Conservation (phyloP, 768 basidiomycete species). For the Coprinellus micaceus region DNA sequence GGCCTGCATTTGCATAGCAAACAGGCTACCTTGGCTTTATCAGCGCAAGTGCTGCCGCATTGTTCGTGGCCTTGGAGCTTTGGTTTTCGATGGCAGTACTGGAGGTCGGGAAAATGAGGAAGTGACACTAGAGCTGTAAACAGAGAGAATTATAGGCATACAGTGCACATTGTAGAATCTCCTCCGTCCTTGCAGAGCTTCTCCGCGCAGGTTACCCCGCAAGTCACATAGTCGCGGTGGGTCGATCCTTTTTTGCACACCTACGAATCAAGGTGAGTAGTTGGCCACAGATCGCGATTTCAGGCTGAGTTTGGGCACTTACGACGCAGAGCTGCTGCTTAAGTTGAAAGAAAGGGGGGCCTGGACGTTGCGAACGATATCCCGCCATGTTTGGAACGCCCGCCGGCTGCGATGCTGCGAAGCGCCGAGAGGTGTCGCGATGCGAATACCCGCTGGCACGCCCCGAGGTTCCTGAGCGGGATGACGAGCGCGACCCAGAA, state of each 20-base stretch:
- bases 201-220: slow-evolving; percentile 23
- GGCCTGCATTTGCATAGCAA: slow-evolving; percentile 26
- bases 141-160: too few relatives aligned
- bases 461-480: too few relatives aligned
- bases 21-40: slow-evolving; percentile 24
- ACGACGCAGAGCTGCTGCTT: too few relatives aligned
- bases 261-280: background rate
- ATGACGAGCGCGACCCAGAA: too few relatives aligned
- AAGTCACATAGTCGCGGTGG: slow-evolving; percentile 20
- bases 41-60: slow-evolving; percentile 21
- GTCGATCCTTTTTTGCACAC: slow-evolving; percentile 8
- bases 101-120: background rate
- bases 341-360: too few relatives aligned
- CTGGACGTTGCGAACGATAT: too few relatives aligned
- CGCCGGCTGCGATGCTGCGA: too few relatives aligned
- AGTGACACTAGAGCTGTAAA: too few relatives aligned
- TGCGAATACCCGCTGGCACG: background rate
- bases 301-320: background rate
- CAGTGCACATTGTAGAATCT: slow-evolving; percentile 22
- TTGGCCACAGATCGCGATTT: background rate
- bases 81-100: slow-evolving; percentile 28
- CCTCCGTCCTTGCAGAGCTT: slow-evolving; percentile 17
- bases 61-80: slow-evolving; percentile 21
- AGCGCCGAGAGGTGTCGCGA: too few relatives aligned
- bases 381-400: too few relatives aligned